Evolutionary conservation across 2,329 filamentous ascomycete species (phyloP).

Genomic region (Diaporthe nobilis): DNA sequence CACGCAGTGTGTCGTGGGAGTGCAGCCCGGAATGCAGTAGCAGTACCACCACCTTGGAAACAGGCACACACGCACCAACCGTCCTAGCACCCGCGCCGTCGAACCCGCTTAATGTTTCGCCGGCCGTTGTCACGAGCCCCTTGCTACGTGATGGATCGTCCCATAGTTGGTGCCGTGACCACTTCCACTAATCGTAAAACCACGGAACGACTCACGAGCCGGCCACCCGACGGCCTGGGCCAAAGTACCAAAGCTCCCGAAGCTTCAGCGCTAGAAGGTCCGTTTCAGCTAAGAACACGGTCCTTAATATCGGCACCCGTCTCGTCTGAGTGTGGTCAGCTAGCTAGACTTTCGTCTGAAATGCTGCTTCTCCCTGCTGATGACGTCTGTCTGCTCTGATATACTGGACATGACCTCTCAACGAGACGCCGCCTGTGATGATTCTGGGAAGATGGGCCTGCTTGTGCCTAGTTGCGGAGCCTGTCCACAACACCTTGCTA

Average conservation of each 20-base stretch:
- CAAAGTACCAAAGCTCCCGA: conserved; percentile 14
- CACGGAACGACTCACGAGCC: conserved; percentile 19
- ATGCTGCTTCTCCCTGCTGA: not conserved
- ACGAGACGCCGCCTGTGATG: not conserved
- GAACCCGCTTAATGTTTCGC: conserved; percentile 18
- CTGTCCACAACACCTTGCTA: not conserved
- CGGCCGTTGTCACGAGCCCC: conserved; percentile 14
- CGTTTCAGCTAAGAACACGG: conserved; percentile 23
- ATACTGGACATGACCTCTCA: not conserved
- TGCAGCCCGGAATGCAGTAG: not conserved
- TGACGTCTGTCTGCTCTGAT: not conserved
- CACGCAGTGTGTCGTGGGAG: not conserved
- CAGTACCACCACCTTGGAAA: conserved; percentile 1
- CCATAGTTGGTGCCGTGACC: conserved; percentile 8
- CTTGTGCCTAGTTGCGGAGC: not conserved
- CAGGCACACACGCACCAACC: not conserved
- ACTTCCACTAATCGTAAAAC: not conserved
- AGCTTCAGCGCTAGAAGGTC: conserved; percentile 19
- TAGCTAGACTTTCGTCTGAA: not conserved
- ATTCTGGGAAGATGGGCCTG: not conserved
- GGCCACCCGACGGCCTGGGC: conserved; percentile 4
- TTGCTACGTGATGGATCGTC: conserved; percentile 25
- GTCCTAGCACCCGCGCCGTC: conserved; percentile 37
- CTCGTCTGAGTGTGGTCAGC: not conserved
- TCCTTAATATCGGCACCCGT: conserved; percentile 17